These are phyloP conservation scores for Globisporangium polare DNA, from an alignment of 352 stramenopile species.

Conservation along the genomic window DNA sequence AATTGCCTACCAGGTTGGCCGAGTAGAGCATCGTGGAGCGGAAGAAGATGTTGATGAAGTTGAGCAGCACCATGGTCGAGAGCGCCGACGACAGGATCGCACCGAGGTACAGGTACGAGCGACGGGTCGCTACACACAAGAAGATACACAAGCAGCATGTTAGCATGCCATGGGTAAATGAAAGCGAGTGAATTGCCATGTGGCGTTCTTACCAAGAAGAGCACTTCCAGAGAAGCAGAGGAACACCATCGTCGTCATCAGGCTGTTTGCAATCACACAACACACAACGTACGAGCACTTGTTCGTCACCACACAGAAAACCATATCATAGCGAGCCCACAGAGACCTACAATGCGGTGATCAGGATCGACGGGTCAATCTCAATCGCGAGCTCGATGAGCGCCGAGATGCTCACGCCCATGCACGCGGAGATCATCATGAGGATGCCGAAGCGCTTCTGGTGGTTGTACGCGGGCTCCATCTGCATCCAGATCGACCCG, in stretches of 20 bases:
- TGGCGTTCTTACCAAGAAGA: slow-evolving; percentile 40
- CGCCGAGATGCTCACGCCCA: slow-evolving; percentile 67
- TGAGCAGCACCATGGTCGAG: slow-evolving; percentile 45
- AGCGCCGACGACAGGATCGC: slow-evolving; percentile 68
- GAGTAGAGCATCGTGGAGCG: slow-evolving; percentile 54
- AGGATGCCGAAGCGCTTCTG: slow-evolving; percentile 64
- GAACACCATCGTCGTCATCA: slow-evolving; percentile 82
- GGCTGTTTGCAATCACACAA: slow-evolving; percentile 16
- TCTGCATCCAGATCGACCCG: slow-evolving; percentile 58
- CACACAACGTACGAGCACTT: slow-evolving; percentile 6
- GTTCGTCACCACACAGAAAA: not conserved
- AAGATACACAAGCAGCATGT: not conserved
- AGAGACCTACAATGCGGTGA: slow-evolving; percentile 62
- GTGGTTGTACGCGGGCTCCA: slow-evolving; percentile 51
- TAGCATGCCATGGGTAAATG: not conserved
- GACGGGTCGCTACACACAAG: slow-evolving; percentile 42
- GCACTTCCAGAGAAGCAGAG: slow-evolving; percentile 82
- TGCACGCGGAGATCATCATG: slow-evolving; percentile 57
- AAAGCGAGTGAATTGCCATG: not conserved
- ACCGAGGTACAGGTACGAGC: slow-evolving; percentile 83
- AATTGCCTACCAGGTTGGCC: slow-evolving; percentile 42
- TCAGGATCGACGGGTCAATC: slow-evolving; percentile 72
- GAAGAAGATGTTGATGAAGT: slow-evolving; percentile 61
- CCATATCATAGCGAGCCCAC: not conserved
- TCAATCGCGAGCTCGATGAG: slow-evolving; percentile 72